Base-by-base conservation (phyloP, 208 protist genomes). In the Leishmania braziliensis region DNA sequence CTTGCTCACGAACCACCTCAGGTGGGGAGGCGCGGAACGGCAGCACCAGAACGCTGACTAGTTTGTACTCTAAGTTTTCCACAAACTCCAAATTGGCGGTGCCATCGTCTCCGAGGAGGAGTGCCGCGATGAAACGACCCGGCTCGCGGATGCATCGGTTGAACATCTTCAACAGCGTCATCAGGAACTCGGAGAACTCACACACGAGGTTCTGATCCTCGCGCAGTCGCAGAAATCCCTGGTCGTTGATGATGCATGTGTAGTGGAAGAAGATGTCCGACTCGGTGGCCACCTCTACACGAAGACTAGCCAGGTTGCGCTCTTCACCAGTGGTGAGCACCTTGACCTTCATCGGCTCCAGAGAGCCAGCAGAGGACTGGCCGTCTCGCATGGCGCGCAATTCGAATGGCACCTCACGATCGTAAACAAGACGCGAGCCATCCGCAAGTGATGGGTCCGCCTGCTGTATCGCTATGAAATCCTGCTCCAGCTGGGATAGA, bases 31-130 rank as follows among this genome's bases (percentile, higher is more conserved):
- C 95, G 20, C 88, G 86, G 79, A 99, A 98, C 6, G 95, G 92
- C 26, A 98, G 84, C 33, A 92, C 90, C 46, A 99, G 80, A 51
- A 99, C 90, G 65, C 97, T 96, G 54, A 99, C 95, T 71, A 98
- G 95, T 81, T 99, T 99, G 90, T 98, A 99, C 84, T 98, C 93
- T 73, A 98, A 87, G 76, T 98, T 98, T 80, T 99, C 96, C 51
- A 99, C 91, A 83, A 99, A 98, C 78, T 98, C 95, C 73, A 99
- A 79, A 51, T 94, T 95, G 1, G 91, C 95, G 4, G 90, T 91
- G 53, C 95, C 95, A 77, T 98, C 94, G 33, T 91, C 87, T 43
- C 88, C 88, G 33, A 98, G 79, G 36, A 98, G 84, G 26, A 98
- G 85, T 1, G 98, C 93, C 26, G 91, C 93, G 39, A 98, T 90